These are phyloP conservation scores for Colletotrichum navitas DNA, from an alignment of 2,329 filamentous ascomycete genomes.

Conservation along the genomic window DNA sequence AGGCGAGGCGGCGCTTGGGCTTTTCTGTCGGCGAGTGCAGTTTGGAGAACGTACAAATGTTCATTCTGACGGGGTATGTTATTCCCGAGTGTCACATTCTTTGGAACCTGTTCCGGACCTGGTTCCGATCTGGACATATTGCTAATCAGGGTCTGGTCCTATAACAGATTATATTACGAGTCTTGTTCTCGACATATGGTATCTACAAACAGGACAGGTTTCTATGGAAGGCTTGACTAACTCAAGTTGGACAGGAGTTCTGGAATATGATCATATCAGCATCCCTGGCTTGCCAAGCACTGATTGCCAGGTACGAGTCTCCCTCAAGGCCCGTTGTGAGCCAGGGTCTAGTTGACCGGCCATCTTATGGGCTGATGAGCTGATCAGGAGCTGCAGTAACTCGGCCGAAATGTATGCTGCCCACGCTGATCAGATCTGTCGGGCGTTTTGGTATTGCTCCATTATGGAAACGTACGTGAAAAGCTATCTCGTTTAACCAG, in stretches of 20 bases:
- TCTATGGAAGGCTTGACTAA: conserved; percentile 1
- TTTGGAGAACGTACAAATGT: conserved; percentile 70
- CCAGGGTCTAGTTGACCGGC: background rate
- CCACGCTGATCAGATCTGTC: conserved; percentile 64
- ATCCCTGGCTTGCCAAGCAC: conserved; percentile 67
- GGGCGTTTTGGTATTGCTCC: conserved; percentile 69
- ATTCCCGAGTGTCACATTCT: background rate
- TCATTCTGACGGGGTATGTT: conserved; percentile 66
- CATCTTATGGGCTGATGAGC: background rate
- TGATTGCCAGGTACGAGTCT: conserved; percentile 63
- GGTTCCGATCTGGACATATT: background rate
- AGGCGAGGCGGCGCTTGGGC: conserved; percentile 70
- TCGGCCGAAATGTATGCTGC: conserved; percentile 60
- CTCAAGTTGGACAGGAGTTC: conserved; percentile 61
- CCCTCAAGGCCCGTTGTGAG: background rate
- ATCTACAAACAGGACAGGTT: background rate
- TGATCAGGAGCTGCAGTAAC: conserved; percentile 47
- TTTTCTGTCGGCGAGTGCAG: conserved; percentile 67
- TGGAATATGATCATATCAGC: conserved; percentile 70
- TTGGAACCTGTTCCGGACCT: background rate
- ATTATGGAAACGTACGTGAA: conserved; percentile 64
- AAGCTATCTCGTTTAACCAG: background rate
- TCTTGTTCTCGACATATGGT: conserved; percentile 55
- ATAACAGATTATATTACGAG: conserved; percentile 63
- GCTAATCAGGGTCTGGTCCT: background rate